These are phyloP conservation scores for Rhizomucor miehei DNA, from an alignment of 371 early-diverging fungal genomes.

Conservation along the genomic window DNA sequence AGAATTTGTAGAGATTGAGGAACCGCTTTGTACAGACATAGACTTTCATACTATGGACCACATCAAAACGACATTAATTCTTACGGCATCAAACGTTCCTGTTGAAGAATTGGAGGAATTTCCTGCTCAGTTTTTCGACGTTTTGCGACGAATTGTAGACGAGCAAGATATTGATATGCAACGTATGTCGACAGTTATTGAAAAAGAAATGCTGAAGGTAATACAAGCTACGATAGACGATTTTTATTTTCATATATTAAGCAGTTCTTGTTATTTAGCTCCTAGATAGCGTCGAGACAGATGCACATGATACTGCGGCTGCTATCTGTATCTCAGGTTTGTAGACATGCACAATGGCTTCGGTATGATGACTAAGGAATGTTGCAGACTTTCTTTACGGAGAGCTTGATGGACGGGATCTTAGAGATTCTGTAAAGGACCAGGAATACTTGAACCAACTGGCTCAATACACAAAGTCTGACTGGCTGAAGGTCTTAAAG, in stretches of 20 bases:
- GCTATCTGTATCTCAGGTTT: slow-evolving; percentile 34
- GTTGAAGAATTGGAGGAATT: slow-evolving; percentile 59
- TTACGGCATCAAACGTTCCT: slow-evolving; percentile 59
- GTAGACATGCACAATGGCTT: not conserved
- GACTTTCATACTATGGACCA: slow-evolving; percentile 55
- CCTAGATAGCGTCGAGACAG: slow-evolving; percentile 42
- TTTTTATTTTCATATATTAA: too few species aligned
- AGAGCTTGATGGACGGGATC: slow-evolving; percentile 48
- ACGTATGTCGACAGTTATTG: slow-evolving; percentile 59
- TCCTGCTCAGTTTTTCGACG: slow-evolving; percentile 42
- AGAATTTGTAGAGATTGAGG: slow-evolving; percentile 69
- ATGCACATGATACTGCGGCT: slow-evolving; percentile 47
- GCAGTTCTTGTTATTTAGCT: slow-evolving; percentile 11
- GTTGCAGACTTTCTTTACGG: slow-evolving; percentile 60
- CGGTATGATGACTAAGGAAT: not conserved
- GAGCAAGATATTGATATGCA: slow-evolving; percentile 64
- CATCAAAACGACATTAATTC: slow-evolving; percentile 50
- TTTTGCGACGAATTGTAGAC: slow-evolving; percentile 45
- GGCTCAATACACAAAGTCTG: slow-evolving; percentile 37
- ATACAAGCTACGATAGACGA: not conserved
- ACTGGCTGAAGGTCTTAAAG: slow-evolving; percentile 54
- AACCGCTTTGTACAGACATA: slow-evolving; percentile 68
- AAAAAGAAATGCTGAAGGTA: slow-evolving; percentile 58
- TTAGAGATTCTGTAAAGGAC: slow-evolving; percentile 48
- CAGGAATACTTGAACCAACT: slow-evolving; percentile 47